These are phyloP conservation scores for Trametes gibbosa DNA, from an alignment of 768 basidiomycete genomes.

Conservation along the genomic window DNA sequence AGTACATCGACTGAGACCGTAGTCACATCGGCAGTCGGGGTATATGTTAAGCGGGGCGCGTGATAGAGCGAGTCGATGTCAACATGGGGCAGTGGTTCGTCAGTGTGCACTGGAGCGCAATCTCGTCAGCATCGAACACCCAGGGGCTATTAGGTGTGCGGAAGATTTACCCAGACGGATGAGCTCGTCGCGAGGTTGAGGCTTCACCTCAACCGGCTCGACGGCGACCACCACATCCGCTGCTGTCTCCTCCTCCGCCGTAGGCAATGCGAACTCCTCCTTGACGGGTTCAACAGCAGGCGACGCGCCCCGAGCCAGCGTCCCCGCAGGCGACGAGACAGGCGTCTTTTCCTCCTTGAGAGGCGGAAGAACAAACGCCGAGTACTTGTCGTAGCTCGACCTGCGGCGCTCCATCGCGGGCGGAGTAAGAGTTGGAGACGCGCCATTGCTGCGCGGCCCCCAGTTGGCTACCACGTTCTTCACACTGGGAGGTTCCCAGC, in stretches of 20 bases:
- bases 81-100: slow-evolving; percentile 45
- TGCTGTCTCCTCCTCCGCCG: neutral
- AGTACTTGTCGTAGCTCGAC: slow-evolving; percentile 67
- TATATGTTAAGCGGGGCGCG: slow-evolving; percentile 24
- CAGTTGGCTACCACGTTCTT: slow-evolving; percentile 22
- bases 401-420: slow-evolving; percentile 53
- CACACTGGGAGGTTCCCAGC: slow-evolving; percentile 18
- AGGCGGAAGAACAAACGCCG: slow-evolving; percentile 59
- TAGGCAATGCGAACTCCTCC: neutral
- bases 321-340: slow-evolving; percentile 48
- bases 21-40: slow-evolving; percentile 36
- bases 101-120: slow-evolving; percentile 34
- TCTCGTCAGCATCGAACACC: neutral
- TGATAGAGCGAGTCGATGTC: slow-evolving; percentile 48
- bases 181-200: neutral
- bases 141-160: no score
- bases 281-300: slow-evolving; percentile 1
- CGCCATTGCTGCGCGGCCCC: slow-evolving; percentile 17
- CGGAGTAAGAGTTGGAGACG: neutral
- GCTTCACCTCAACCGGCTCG: neutral
- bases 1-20: slow-evolving; percentile 78
- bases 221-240: neutral
- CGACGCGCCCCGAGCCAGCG: slow-evolving; percentile 39
- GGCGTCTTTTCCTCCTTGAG: slow-evolving; percentile 69
- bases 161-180: slow-evolving; percentile 16